Evolutionary conservation across 441 rosid species (phyloP).

Genomic region (Adansonia grandidieri): DNA sequence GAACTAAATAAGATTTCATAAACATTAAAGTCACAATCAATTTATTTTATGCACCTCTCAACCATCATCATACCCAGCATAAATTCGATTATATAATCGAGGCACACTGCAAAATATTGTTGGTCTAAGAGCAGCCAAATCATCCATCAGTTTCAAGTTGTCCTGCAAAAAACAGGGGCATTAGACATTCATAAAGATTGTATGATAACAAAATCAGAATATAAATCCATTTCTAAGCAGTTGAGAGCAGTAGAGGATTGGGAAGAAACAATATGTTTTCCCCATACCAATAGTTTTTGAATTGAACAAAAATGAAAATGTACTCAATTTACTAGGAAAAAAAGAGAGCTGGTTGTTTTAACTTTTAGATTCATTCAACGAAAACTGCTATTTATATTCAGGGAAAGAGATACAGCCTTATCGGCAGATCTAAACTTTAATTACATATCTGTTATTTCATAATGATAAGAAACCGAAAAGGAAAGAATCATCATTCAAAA

Average conservation of each 20-base stretch:
- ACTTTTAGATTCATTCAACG: neutral
- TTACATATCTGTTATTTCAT: neutral
- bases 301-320: neutral
- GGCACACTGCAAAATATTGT: constrained; percentile 77
- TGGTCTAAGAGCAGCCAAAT: constrained; percentile 66
- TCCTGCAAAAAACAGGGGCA: constrained; percentile 42
- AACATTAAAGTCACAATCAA: constrained; percentile 22
- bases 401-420: too few relatives aligned
- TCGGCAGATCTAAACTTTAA: neutral
- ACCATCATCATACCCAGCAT: constrained; percentile 56
- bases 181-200: constrained; percentile 8
- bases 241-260: neutral
- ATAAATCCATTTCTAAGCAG: constrained; percentile 2
- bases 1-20: constrained; percentile 17
- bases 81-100: constrained; percentile 66
- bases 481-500: neutral
- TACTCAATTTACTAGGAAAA: neutral
- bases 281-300: neutral
- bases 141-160: constrained; percentile 69
- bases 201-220: neutral
- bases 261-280: neutral
- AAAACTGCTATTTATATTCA: neutral
- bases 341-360: constrained; percentile 24
- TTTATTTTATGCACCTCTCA: constrained; percentile 19
- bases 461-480: neutral